These are phyloP conservation scores for Fusarium anguioides DNA, from an alignment of 2,329 filamentous ascomycete species.

Conservation along the genomic window DNA sequence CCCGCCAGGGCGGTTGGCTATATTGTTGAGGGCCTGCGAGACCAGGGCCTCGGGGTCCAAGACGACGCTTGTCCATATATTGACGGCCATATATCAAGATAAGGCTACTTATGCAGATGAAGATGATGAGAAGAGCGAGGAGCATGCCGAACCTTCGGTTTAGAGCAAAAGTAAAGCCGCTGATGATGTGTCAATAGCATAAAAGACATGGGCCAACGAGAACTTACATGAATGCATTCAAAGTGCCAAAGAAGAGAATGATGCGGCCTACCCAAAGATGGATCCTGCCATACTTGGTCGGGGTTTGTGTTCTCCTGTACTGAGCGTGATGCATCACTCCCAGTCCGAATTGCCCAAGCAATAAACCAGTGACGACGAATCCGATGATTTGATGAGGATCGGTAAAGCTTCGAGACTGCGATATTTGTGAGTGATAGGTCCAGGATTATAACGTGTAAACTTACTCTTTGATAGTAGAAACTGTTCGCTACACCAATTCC, in stretches of 20 bases:
- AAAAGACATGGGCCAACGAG: neutral
- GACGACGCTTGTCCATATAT: conserved; percentile 43
- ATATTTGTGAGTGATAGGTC: conserved; percentile 15
- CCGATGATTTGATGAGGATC: conserved; percentile 70
- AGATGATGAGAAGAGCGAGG: conserved; percentile 60
- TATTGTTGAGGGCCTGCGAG: conserved; percentile 39
- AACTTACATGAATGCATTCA: conserved; percentile 68
- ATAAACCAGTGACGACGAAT: conserved; percentile 61
- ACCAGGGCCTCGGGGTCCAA: conserved; percentile 29
- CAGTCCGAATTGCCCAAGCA: conserved; percentile 64
- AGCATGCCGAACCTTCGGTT: conserved; percentile 60
- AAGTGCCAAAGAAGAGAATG: conserved; percentile 63
- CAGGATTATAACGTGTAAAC: neutral
- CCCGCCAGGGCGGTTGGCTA: conserved; percentile 48
- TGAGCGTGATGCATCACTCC: conserved; percentile 67
- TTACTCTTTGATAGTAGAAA: conserved; percentile 66
- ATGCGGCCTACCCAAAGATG: conserved; percentile 69
- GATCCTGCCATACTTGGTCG: conserved; percentile 62
- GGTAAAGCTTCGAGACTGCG: conserved; percentile 63
- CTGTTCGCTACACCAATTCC: conserved; percentile 65
- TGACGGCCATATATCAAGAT: conserved; percentile 49
- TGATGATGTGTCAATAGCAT: conserved; percentile 39
- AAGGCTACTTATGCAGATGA: conserved; percentile 55
- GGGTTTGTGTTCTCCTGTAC: conserved; percentile 60
- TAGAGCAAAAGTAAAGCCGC: conserved; percentile 68